A percentile compares a stretch with the other conserved stretches of the same genome.
Evolutionary conservation across 768 basidiomycete genomes (phyloP).

Genomic region (Hebeloma cylindrosporum): DNA sequence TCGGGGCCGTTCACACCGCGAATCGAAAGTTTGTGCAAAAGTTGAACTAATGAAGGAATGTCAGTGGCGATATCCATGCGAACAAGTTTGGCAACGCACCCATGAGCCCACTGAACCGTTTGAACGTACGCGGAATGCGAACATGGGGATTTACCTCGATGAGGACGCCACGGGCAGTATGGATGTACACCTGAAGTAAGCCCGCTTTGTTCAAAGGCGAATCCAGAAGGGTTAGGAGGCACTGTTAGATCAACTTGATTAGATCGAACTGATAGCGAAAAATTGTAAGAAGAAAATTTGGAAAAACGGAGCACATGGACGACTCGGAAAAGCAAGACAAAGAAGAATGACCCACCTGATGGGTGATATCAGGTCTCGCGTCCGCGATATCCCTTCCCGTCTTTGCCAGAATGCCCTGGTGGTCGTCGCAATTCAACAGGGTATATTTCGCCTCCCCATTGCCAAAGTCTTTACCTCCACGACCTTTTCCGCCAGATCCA

Average conservation of each 20-base stretch:
- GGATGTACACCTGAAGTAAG: slow-evolving; percentile 94
- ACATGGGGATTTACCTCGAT: slow-evolving; percentile 99
- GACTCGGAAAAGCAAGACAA: slow-evolving; percentile 11
- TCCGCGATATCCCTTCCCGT: slow-evolving; percentile 98
- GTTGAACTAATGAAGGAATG: slow-evolving; percentile 66
- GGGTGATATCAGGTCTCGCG: slow-evolving; percentile 98
- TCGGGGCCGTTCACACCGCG: slow-evolving; percentile 96
- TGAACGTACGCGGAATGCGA: slow-evolving; percentile 96
- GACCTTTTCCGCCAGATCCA: slow-evolving; percentile 49
- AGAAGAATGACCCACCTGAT: slow-evolving; percentile 64
- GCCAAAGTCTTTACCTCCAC: slow-evolving; percentile 45
- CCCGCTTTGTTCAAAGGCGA: slow-evolving; percentile 98
- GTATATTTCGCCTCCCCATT: slow-evolving; percentile 93
- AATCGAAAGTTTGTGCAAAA: slow-evolving; percentile 94
- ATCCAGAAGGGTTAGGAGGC: slow-evolving; percentile 92
- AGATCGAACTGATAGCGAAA: no score
- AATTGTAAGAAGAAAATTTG: slow-evolving; percentile 7
- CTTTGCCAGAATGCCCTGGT: slow-evolving; percentile 97
- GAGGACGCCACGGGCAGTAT: slow-evolving; percentile 92
- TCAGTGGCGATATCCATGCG: background rate
- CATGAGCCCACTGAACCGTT: slow-evolving; percentile 98
- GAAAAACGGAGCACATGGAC: background rate
- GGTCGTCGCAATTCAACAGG: slow-evolving; percentile 96
- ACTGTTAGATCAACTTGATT: no score
- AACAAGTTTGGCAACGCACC: slow-evolving; percentile 47